phyloP scores from a whole-genome alignment of 345 rosid species.

The Geranium rotundifolium region DNA sequence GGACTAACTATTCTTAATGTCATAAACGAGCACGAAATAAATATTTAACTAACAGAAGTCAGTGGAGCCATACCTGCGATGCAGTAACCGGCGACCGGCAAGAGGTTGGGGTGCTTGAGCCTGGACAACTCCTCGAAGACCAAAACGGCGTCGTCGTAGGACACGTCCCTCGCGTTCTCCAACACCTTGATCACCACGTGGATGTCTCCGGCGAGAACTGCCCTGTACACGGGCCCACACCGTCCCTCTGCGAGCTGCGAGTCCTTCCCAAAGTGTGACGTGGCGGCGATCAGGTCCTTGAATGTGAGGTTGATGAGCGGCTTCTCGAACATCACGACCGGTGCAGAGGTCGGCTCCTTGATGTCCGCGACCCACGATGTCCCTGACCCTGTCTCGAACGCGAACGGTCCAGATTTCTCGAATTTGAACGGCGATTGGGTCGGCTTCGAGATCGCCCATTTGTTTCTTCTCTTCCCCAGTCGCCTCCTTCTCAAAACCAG shows the following conservation, averaged over 20 bases:
- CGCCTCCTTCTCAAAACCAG: constrained; percentile 23
- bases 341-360: constrained; percentile 73
- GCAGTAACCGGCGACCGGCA: constrained; percentile 84
- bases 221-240: constrained; percentile 76
- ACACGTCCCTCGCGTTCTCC: constrained; percentile 54
- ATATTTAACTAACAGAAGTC: no score
- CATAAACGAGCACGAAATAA: no score
- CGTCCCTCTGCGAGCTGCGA: constrained; percentile 69
- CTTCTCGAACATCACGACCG: constrained; percentile 69
- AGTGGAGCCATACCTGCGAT: constrained; percentile 52
- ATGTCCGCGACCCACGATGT: constrained; percentile 91
- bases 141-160: constrained; percentile 35
- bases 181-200: constrained; percentile 89
- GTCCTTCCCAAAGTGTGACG: constrained; percentile 81
- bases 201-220: constrained; percentile 72
- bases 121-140: constrained; percentile 53
- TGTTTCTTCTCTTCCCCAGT: constrained; percentile 26
- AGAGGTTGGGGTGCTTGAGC: constrained; percentile 77
- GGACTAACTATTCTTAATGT: no score
- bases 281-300: constrained; percentile 90
- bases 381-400: constrained; percentile 85
- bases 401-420: constrained; percentile 85
- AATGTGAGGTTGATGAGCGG: constrained; percentile 83
- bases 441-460: constrained; percentile 89
- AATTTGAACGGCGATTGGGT: constrained; percentile 47